These are phyloP conservation scores for Backusella australiensis DNA, from an alignment of 192 early-diverging fungal genomes.

Conservation along the genomic window DNA sequence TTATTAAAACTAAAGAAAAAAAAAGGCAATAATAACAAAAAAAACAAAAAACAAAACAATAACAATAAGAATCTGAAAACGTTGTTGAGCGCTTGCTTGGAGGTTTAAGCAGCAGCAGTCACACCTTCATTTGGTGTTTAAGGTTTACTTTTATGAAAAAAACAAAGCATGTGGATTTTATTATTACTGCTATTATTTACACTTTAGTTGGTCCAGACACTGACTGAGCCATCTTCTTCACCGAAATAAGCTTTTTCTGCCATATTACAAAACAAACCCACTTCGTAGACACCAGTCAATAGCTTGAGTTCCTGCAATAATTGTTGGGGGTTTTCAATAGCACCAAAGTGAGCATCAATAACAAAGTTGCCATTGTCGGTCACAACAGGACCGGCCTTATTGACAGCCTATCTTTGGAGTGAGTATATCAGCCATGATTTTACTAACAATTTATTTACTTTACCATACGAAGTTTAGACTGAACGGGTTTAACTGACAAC, in stretches of 20 bases:
- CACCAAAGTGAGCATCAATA: constrained; percentile 81
- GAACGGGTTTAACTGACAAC: constrained; percentile 37
- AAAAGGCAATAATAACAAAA: background rate
- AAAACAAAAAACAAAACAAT: background rate
- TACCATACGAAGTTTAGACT: constrained; percentile 77
- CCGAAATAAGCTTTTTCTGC: constrained; percentile 85
- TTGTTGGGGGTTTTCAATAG: constrained; percentile 58
- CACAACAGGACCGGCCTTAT: constrained; percentile 91
- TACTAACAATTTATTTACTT: background rate
- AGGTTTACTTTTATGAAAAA: background rate
- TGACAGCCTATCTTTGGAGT: constrained; percentile 9
- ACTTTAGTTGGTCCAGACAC: constrained; percentile 31
- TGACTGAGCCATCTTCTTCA: constrained; percentile 69
- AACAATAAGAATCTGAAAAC: background rate
- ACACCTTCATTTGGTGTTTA: background rate
- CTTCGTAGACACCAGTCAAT: constrained; percentile 86
- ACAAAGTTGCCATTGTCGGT: constrained; percentile 95
- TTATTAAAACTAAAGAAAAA: background rate
- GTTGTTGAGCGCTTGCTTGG: background rate
- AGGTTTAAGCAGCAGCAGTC: background rate
- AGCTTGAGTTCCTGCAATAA: constrained; percentile 51
- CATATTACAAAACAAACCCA: constrained; percentile 88
- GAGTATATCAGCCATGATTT: background rate
- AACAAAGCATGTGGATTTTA: background rate
- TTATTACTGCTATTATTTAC: background rate